These are phyloP conservation scores for Vitis riparia DNA, from an alignment of 164 flowering plant species.

Conservation along the genomic window DNA sequence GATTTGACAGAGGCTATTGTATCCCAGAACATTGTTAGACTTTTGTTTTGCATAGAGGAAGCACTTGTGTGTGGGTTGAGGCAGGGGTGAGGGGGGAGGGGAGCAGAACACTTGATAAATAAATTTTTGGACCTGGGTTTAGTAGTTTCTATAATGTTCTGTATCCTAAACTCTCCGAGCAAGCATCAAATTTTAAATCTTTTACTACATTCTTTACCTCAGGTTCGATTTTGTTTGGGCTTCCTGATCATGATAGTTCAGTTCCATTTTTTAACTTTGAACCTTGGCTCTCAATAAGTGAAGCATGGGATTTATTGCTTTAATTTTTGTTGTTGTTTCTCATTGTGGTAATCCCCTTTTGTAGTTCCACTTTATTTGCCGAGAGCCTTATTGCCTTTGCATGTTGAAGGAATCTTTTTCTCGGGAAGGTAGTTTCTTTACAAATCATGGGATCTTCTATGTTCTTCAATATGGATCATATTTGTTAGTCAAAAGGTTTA, in stretches of 20 bases:
- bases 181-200: no score
- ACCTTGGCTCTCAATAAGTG: background rate
- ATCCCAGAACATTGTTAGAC: no score
- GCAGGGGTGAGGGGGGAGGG: no score
- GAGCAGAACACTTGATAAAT: background rate
- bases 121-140: background rate
- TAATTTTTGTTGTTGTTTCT: background rate
- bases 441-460: background rate
- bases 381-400: slow-evolving; percentile 81
- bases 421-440: slow-evolving; percentile 67
- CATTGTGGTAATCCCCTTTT: slow-evolving; percentile 6
- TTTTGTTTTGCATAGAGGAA: no score
- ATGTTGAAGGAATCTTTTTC: slow-evolving; percentile 91
- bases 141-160: background rate
- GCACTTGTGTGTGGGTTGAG: no score
- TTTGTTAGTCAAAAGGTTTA: background rate
- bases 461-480: background rate
- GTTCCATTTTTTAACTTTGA: background rate
- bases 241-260: background rate
- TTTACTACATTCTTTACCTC: background rate
- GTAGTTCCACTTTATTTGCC: slow-evolving; percentile 71
- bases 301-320: slow-evolving; percentile 3
- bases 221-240: background rate
- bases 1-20: no score
- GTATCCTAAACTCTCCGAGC: background rate